Base-by-base conservation (phyloP, 179 eudicot species). In the Monotropa hypopitys region DNA sequence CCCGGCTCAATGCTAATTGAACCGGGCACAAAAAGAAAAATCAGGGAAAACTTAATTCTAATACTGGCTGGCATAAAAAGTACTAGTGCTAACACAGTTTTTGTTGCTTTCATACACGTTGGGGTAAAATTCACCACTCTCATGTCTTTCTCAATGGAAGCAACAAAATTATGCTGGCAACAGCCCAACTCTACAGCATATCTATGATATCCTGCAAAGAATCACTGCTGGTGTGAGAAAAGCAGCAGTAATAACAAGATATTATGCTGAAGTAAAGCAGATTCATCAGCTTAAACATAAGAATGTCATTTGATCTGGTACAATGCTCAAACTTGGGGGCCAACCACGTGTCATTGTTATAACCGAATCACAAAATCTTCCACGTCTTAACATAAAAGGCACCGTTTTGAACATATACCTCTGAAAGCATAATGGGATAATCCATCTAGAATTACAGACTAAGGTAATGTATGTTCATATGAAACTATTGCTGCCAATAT, bases 1-100 rank as follows among this genome's bases (percentile, higher is more conserved):
- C 90, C 88, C 86, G 72, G 85, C 73, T 77, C 86, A 85, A 74
- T 67, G 53, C 70, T 30, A 79, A 73, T 76, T 81, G 88, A 84
- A 78, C 88, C 78, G 82, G 85, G 85, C 70, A 73, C 28, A 54
- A 70, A 46, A 79, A 42, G 49, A 68, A 6, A 20, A 43, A 21
- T 5, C 2, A 28, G 47, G 46, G 26, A 57, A 45, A 59, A 49
- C 11, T 50, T 20, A 54, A 73, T 50, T 53, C 12, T 73, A 33
- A 54, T 54, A 54, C 49, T 1, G 75, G 69, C 30, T 38, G 50
- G 61, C 53, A 32, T n/a, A 54, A 16, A 23, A 46, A 65, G 59
- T 63, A 57, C 63, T 54, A 70, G 35, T 59, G 83, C 43, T 35
- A 73, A 50, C 72, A 35, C 71, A 62, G 33, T 65, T 45, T 65